Evolutionary conservation across 2,329 filamentous ascomycete genomes (phyloP).

Genomic region (Epichloe hybrida): DNA sequence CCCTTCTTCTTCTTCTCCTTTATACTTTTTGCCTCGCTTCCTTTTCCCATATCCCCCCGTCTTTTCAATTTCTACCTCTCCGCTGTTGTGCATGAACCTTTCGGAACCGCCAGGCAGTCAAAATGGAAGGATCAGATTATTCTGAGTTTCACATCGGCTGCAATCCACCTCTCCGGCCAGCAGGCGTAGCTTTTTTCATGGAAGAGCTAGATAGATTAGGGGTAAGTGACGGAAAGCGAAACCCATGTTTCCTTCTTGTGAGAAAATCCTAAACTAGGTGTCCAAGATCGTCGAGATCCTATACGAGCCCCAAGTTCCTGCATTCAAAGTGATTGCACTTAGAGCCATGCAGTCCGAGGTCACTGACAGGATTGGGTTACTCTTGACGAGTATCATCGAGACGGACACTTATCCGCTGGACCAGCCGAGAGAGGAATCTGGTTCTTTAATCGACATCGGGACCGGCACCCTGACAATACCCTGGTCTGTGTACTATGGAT

Average conservation of each 20-base stretch:
- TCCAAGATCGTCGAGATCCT: conserved; percentile 17
- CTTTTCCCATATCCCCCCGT: no score
- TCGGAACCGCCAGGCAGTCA: not conserved
- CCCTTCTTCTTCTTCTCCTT: not conserved
- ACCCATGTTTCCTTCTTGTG: not conserved
- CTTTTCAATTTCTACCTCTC: no score
- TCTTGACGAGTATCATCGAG: conserved; percentile 10
- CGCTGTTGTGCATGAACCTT: no score
- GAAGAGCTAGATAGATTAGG: conserved; percentile 2
- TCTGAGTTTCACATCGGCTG: conserved; percentile 22
- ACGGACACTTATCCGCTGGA: not conserved
- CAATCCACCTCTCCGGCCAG: conserved; percentile 20
- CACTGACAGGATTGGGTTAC: conserved; percentile 8
- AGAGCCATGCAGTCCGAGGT: conserved; percentile 6
- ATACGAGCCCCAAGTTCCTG: conserved; percentile 22
- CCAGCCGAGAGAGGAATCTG: not conserved
- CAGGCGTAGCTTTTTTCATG: conserved; percentile 17
- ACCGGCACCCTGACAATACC: not conserved
- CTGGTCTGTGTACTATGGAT: not conserved
- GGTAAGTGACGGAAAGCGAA: not conserved
- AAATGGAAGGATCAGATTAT: not conserved
- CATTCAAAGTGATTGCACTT: conserved; percentile 20
- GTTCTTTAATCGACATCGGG: not conserved
- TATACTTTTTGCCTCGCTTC: no score
- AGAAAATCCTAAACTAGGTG: not conserved